These are phyloP conservation scores for Hypoxylon sp. DNA, from an alignment of 2,329 filamentous ascomycete genomes.

Conservation along the genomic window DNA sequence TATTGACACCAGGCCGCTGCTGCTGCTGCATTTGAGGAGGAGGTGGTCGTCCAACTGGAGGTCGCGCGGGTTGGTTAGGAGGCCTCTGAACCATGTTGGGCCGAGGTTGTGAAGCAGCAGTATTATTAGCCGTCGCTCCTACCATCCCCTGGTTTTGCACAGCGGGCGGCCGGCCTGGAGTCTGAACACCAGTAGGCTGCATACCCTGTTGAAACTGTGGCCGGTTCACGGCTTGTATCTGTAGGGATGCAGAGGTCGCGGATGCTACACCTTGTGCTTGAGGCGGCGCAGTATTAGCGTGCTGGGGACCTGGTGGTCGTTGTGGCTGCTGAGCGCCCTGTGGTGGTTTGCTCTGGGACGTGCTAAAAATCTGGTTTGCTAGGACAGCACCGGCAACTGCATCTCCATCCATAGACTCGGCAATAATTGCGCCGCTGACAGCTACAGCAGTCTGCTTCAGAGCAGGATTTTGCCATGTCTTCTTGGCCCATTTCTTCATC, in stretches of 20 bases:
- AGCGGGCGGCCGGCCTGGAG: slow-evolving; percentile 38
- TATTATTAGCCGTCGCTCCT: slow-evolving; percentile 31
- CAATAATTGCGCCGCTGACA: slow-evolving; percentile 38
- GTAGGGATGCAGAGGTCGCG: background rate
- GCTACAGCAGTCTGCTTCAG: slow-evolving; percentile 41
- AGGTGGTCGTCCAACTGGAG: slow-evolving; percentile 25
- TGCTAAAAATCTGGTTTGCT: slow-evolving; percentile 29
- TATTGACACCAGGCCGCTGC: slow-evolving; percentile 15
- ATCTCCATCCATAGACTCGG: slow-evolving; percentile 35
- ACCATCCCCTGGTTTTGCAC: slow-evolving; percentile 35
- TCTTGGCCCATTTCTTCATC: slow-evolving; percentile 47
- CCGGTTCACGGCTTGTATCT: slow-evolving; percentile 13
- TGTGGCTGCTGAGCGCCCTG: slow-evolving; percentile 9
- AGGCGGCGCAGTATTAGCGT: slow-evolving; percentile 32
- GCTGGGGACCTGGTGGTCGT: slow-evolving; percentile 18
- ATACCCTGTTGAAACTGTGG: slow-evolving; percentile 27
- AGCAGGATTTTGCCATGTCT: slow-evolving; percentile 40
- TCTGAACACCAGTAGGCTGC: slow-evolving; percentile 37
- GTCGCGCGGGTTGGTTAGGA: slow-evolving; percentile 20
- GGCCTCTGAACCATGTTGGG: slow-evolving; percentile 13
- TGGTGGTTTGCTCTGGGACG: slow-evolving; percentile 24
- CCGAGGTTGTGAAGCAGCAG: slow-evolving; percentile 18
- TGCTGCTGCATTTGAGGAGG: slow-evolving; percentile 27
- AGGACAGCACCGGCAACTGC: slow-evolving; percentile 28
- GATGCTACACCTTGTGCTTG: slow-evolving; percentile 24